Evolutionary conservation across 441 rosid genomes (phyloP).

Genomic region (Metrosideros polymorpha): DNA sequence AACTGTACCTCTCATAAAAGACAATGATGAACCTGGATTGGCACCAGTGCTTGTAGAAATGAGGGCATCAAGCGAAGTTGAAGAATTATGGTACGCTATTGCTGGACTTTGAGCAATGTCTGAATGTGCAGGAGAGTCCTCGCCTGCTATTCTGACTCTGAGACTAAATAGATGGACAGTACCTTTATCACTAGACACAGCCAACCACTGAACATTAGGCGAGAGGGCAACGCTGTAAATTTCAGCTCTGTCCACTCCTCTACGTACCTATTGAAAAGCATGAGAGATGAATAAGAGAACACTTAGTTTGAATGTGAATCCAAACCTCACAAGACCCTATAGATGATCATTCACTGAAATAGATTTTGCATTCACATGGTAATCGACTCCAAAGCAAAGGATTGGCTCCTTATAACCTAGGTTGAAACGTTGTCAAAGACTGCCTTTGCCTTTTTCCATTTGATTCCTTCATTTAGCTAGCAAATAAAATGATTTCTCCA

Average conservation of each 20-base stretch:
- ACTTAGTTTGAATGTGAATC: neutral
- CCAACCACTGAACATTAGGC: constrained; percentile 74
- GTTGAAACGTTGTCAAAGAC: neutral
- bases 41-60: constrained; percentile 58
- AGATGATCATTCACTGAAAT: neutral
- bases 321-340: neutral
- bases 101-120: constrained; percentile 27
- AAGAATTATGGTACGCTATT: constrained; percentile 45
- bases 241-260: constrained; percentile 87
- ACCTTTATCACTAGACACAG: constrained; percentile 81
- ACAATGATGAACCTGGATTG: constrained; percentile 78
- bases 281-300: neutral
- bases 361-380: neutral
- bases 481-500: neutral
- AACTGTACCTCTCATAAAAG: constrained; percentile 77
- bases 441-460: neutral
- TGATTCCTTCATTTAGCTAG: neutral
- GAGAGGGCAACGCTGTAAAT: constrained; percentile 76
- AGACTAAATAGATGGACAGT: constrained; percentile 86
- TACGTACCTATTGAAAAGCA: constrained; percentile 48
- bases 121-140: constrained; percentile 37
- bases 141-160: constrained; percentile 68
- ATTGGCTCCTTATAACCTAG: neutral
- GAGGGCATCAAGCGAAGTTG: constrained; percentile 57
- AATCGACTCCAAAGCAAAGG: neutral